Evolutionary conservation across 495 filamentous ascomycete species (phyloP).

Genomic region (Talaromyces stipitatus): DNA sequence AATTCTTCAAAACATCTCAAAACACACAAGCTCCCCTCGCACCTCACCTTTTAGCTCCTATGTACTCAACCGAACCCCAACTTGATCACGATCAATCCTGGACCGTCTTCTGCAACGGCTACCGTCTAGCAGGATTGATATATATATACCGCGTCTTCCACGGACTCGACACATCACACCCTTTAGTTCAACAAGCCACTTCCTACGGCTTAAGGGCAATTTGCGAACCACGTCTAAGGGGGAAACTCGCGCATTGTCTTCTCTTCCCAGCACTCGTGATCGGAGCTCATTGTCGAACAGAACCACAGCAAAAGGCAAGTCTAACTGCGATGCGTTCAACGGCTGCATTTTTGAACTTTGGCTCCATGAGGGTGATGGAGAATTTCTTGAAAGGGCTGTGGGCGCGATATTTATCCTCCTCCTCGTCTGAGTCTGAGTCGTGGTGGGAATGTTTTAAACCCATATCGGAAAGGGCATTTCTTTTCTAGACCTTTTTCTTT

Average conservation of each 20-base stretch:
- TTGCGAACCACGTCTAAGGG: constrained; percentile 6
- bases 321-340: not conserved
- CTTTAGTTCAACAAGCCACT: constrained; percentile 4
- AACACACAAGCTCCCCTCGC: not conserved
- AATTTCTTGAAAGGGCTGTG: constrained; percentile 5
- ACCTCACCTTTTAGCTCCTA: not conserved
- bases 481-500: constrained; percentile 1
- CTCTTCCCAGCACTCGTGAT: constrained; percentile 8
- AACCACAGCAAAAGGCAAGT: constrained; percentile 4
- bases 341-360: constrained; percentile 5
- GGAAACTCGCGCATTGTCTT: constrained; percentile 7
- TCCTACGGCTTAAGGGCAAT: not conserved
- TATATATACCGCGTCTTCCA: constrained; percentile 8
- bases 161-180: not conserved
- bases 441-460: constrained; percentile 8
- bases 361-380: constrained; percentile 6
- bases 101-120: constrained; percentile 8
- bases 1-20: not conserved
- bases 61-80: not conserved
- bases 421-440: not conserved
- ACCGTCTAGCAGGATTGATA: constrained; percentile 7
- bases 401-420: not conserved
- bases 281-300: constrained; percentile 4
- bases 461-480: constrained; percentile 5
- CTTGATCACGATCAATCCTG: constrained; percentile 6